phyloP scores from a whole-genome alignment of 2,329 filamentous ascomycete species.

The Scytalidium sp. region DNA sequence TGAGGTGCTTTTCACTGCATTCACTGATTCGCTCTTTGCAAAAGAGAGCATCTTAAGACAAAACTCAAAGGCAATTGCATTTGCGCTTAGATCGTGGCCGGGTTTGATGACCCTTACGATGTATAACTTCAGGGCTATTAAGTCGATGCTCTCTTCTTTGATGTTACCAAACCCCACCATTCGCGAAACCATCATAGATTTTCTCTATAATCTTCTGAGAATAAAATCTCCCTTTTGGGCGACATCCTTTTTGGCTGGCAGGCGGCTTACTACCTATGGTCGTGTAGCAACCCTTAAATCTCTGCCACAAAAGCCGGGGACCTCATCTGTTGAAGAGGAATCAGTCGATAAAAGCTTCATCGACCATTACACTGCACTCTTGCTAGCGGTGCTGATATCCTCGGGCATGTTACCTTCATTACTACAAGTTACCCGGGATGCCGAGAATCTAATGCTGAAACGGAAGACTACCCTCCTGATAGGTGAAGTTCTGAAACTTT shows the following conservation, averaged over 20 bases:
- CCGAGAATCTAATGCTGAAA: conserved; percentile 68
- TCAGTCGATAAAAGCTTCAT: conserved; percentile 79
- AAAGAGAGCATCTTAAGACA: conserved; percentile 68
- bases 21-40: conserved; percentile 76
- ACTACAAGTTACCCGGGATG: conserved; percentile 63
- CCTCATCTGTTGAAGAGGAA: conserved; percentile 58
- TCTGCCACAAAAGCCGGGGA: conserved; percentile 43
- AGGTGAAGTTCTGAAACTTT: conserved; percentile 86
- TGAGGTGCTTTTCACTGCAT: conserved; percentile 84
- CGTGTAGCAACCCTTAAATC: conserved; percentile 81
- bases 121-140: conserved; percentile 81
- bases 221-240: conserved; percentile 96
- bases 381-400: conserved; percentile 81
- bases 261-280: conserved; percentile 93
- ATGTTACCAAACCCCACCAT: conserved; percentile 54
- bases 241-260: conserved; percentile 88
- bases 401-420: conserved; percentile 67
- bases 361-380: conserved; percentile 87
- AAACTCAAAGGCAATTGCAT: conserved; percentile 89
- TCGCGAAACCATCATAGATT: conserved; percentile 78
- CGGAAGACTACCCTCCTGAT: conserved; percentile 88
- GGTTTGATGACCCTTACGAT: conserved; percentile 85
- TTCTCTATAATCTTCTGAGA: conserved; percentile 75
- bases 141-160: conserved; percentile 69
- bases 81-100: conserved; percentile 89